These are phyloP conservation scores for Fusarium succisae DNA, from an alignment of 2,329 filamentous ascomycete species.

Conservation along the genomic window DNA sequence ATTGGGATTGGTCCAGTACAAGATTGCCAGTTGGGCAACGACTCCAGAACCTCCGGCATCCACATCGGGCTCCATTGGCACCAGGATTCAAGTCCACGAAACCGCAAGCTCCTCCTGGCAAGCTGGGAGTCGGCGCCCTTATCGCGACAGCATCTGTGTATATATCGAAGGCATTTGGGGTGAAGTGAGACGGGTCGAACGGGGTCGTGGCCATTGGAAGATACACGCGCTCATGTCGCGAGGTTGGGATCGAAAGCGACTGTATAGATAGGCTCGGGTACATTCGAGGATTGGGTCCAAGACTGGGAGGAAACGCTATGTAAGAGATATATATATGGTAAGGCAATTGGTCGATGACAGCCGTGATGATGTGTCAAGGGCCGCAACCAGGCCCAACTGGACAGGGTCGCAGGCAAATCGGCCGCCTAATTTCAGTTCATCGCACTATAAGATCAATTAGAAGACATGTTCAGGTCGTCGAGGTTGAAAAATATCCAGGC, in stretches of 20 bases:
- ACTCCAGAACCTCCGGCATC: conserved; percentile 70
- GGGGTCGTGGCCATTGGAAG: conserved; percentile 62
- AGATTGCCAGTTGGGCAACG: conserved; percentile 50
- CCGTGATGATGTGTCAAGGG: conserved; percentile 38
- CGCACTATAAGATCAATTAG: conserved; percentile 39
- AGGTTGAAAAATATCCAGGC: conserved; percentile 7
- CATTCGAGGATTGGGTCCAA: background rate
- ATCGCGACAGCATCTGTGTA: conserved; percentile 58
- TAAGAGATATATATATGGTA: background rate
- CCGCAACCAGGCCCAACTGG: conserved; percentile 46
- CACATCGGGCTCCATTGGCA: conserved; percentile 63
- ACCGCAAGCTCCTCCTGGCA: conserved; percentile 66
- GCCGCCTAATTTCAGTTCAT: conserved; percentile 49
- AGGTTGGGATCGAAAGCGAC: conserved; percentile 4
- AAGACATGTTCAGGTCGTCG: conserved; percentile 11
- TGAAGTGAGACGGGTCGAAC: conserved; percentile 56
- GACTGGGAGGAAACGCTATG: background rate
- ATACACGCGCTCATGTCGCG: conserved; percentile 44
- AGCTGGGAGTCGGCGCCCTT: conserved; percentile 42
- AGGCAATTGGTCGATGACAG: conserved; percentile 23
- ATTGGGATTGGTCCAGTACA: conserved; percentile 56
- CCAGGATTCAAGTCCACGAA: conserved; percentile 64
- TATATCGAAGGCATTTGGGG: conserved; percentile 63
- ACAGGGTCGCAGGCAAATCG: conserved; percentile 47
- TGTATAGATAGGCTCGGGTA: conserved; percentile 9